Base-by-base conservation (phyloP, 345 rosid genomes). In the Hibiscus mutabilis region DNA sequence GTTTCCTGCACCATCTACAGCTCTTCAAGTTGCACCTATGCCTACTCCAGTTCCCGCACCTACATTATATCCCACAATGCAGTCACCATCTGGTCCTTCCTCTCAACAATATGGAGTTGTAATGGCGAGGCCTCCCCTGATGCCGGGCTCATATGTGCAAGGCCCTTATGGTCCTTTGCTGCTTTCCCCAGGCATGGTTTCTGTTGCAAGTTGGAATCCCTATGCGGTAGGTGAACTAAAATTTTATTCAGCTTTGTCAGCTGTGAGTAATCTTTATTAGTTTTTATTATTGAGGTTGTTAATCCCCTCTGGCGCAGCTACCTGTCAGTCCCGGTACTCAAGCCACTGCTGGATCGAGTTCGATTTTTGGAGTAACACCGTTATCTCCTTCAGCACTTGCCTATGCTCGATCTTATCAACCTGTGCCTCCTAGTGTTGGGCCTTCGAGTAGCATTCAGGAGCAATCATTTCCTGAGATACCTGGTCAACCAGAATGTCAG, bases 401-500 rank as follows among this genome's bases (percentile, higher is more conserved):
- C 65, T 88, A 86, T 75, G 53, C 87, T 0, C 89, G 91, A 77
- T 52, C 86, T 52, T 89, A 87, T 82, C 89, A 78, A 60, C 66
- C 88, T 37, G 60, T 78, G 16, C 86, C 82, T 66, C 62, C 85
- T 66, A 76, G 86, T 62, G 59, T 76, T 24, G 86, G 82, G 74
- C 82, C 87, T 68, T 85, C 91, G 18, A 85, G 81, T 77, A 83
- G 84, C 63, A 73, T 68, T 71, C 86, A 84, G 79, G 97, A 90
- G 31, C 83, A 75, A 11, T 52, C 74, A 42, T 92, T 87, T 85
- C 99, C 99, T 2, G 93, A 89, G 68, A 86, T 96, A 76, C 97
- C 88, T 31, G 97, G 90, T 70, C 91, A 92, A 62, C 96, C 89
- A 2, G 97, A 92, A 65, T 92, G 99, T 81, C 97, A 84, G 68